Base-by-base conservation (phyloP, 768 basidiomycete species). In the Suillus subluteus region DNA sequence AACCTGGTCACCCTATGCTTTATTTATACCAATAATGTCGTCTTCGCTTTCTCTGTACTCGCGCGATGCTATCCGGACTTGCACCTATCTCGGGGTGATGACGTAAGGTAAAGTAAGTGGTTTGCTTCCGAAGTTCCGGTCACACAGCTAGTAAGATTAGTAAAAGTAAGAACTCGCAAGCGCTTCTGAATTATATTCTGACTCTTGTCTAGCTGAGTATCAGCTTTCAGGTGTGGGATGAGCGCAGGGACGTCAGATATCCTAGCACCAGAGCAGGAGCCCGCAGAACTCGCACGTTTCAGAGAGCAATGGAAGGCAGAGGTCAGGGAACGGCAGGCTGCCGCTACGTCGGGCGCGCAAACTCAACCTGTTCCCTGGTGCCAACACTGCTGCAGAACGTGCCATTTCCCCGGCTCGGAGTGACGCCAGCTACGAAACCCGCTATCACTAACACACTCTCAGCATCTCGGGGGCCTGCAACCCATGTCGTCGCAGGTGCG, bases 281-380 rank as follows among this genome's bases (percentile, higher is more conserved):
- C 86, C 0, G 80, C 82, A 6, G 92, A 94, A 71, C 87, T 95
- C 68, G 84, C 80, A 11, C 77, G 78, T 54, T 95, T 95, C 76
- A 84, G 93, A 77, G 85, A 86, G 66, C 83, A 84, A 80, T 95
- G 93, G 93, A 84, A 84, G 71, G 82, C 80, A 37, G 92, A 94
- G 74, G 83, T 93, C 18, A 73, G 75, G 58, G 80, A 76, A 68
- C 79, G 77, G 52, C 67, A 44, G 35, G 71, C 62, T 65, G 71
- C 65, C 64, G 71, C 70, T 35, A 70, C 63, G 13, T 67, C 68
- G 7, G 54, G 30, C 65, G 64, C 37, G 5, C 44, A 21, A 30
- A 50, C n/a, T 18, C 62, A 16, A 50, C 62, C 23, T 41, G 56
- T 55, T 41, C 38, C 40, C 54, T n/a, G n/a, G 46, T 66, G 15